These are phyloP conservation scores for Ogataea paraovalis DNA, from an alignment of 805 yeast species.

Conservation along the genomic window DNA sequence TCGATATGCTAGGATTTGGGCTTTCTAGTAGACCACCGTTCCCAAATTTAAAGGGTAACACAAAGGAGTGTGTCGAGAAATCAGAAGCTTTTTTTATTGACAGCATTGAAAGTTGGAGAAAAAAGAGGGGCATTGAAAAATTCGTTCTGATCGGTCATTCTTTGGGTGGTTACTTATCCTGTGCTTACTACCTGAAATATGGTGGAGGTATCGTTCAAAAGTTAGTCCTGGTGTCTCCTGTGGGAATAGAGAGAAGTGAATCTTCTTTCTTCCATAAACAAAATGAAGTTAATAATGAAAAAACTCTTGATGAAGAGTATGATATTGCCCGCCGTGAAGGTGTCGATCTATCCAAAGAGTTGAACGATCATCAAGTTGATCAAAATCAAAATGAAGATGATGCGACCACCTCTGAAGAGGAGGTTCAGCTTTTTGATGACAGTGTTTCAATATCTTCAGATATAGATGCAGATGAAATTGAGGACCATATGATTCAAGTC, in stretches of 20 bases:
- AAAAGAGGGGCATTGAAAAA: slow-evolving; percentile 40
- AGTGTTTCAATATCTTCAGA: slow-evolving; percentile 12
- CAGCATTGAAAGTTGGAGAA: slow-evolving; percentile 65
- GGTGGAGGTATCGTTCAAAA: slow-evolving; percentile 47
- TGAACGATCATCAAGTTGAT: slow-evolving; percentile 18
- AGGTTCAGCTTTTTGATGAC: not conserved
- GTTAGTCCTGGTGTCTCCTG: slow-evolving; percentile 65
- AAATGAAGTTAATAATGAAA: slow-evolving; percentile 1
- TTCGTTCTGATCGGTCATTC: slow-evolving; percentile 75
- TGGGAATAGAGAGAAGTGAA: slow-evolving; percentile 68
- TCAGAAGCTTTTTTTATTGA: slow-evolving; percentile 58
- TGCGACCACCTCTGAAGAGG: not conserved
- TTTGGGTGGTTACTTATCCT: slow-evolving; percentile 71
- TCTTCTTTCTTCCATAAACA: slow-evolving; percentile 34
- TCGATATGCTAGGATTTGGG: slow-evolving; percentile 73
- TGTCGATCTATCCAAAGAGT: slow-evolving; percentile 32
- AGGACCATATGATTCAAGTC: slow-evolving; percentile 23
- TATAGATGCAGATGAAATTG: slow-evolving; percentile 5
- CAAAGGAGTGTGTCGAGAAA: slow-evolving; percentile 37
- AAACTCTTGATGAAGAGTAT: slow-evolving; percentile 12
- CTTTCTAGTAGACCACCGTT: slow-evolving; percentile 54
- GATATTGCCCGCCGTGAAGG: slow-evolving; percentile 23
- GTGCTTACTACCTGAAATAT: slow-evolving; percentile 56
- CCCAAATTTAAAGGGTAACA: slow-evolving; percentile 25
- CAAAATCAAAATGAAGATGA: not conserved